Conservation (phyloP, 2,329 filamentous ascomycete genomes). For the Teratosphaeria epicoccoides region DNA sequence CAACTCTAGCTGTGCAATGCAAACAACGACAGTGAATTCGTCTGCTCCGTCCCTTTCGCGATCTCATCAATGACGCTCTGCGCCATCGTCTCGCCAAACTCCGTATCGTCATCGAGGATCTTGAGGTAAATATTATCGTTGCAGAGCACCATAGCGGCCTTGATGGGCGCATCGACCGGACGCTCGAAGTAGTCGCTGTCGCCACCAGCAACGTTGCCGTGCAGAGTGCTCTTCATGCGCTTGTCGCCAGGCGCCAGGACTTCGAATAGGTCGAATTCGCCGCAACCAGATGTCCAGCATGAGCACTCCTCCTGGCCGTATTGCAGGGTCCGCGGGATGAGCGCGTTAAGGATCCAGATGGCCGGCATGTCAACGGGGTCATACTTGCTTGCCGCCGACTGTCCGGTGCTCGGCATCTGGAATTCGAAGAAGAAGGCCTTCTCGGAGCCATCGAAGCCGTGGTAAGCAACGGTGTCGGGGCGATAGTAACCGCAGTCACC, state of each 20-base stretch:
- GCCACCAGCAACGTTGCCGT: constrained; percentile 51
- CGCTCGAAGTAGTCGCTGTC: constrained; percentile 63
- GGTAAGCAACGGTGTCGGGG: constrained; percentile 34
- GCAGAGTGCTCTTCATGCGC: constrained; percentile 60
- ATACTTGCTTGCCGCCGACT: constrained; percentile 29
- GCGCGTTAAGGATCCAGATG: constrained; percentile 64
- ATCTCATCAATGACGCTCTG: neutral
- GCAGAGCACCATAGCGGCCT: constrained; percentile 54
- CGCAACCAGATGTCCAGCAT: constrained; percentile 61
- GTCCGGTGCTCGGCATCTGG: constrained; percentile 54
- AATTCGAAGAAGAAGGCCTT: constrained; percentile 69
- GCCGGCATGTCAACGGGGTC: constrained; percentile 54
- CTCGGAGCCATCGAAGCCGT: constrained; percentile 59
- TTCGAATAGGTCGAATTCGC: constrained; percentile 68
- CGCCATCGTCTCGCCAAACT: constrained; percentile 28
- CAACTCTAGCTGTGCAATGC: neutral
- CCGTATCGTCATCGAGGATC: constrained; percentile 30
- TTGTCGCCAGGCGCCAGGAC: constrained; percentile 54
- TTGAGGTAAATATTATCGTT: constrained; percentile 47
- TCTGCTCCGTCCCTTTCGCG: neutral
- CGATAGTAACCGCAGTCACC: constrained; percentile 29
- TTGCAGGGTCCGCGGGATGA: constrained; percentile 59
- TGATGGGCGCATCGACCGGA: constrained; percentile 49
- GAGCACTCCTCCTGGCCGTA: constrained; percentile 55
- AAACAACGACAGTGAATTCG: neutral